Conservation (phyloP, 306 rosid species). For the Gynostemma pentaphyllum region DNA sequence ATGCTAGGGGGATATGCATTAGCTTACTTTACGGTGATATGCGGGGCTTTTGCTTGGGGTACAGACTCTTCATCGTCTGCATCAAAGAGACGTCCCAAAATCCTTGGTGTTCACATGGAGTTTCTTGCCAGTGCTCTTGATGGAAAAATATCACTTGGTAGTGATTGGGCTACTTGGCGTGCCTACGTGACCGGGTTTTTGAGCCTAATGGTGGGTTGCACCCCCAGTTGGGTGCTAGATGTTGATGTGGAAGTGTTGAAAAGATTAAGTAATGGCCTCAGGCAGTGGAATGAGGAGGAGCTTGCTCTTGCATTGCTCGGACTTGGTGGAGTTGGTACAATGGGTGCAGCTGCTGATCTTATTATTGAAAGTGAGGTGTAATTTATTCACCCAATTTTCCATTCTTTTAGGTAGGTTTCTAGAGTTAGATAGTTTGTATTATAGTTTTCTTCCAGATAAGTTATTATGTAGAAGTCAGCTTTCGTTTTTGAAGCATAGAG, state of each 20-base stretch:
- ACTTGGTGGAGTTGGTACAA: conserved; percentile 55
- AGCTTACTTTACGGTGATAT: conserved; percentile 68
- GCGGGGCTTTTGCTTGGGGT: conserved; percentile 94
- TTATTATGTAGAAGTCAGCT: neutral
- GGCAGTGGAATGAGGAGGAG: conserved; percentile 71
- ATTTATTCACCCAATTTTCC: conserved; percentile 9
- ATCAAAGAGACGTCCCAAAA: conserved; percentile 68
- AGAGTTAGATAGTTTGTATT: conserved; percentile 5
- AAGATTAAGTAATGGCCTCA: conserved; percentile 70
- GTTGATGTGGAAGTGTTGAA: conserved; percentile 63
- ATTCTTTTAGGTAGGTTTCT: conserved; percentile 1
- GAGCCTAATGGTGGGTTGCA: conserved; percentile 72
- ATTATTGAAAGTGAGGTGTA: conserved; percentile 44
- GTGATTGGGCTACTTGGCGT: conserved; percentile 80
- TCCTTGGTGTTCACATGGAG: conserved; percentile 69
- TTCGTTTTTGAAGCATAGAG: conserved; percentile 1
- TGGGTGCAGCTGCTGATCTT: conserved; percentile 90
- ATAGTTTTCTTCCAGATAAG: neutral
- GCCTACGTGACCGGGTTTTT: conserved; percentile 76
- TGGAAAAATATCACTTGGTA: conserved; percentile 88
- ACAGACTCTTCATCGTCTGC: conserved; percentile 71
- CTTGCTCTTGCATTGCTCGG: conserved; percentile 78
- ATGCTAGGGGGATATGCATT: conserved; percentile 86
- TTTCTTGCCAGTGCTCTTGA: conserved; percentile 91
- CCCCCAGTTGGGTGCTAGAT: conserved; percentile 83